Evolutionary conservation across 164 flowering plant genomes (phyloP).

Genomic region (Echeveria elegans): DNA sequence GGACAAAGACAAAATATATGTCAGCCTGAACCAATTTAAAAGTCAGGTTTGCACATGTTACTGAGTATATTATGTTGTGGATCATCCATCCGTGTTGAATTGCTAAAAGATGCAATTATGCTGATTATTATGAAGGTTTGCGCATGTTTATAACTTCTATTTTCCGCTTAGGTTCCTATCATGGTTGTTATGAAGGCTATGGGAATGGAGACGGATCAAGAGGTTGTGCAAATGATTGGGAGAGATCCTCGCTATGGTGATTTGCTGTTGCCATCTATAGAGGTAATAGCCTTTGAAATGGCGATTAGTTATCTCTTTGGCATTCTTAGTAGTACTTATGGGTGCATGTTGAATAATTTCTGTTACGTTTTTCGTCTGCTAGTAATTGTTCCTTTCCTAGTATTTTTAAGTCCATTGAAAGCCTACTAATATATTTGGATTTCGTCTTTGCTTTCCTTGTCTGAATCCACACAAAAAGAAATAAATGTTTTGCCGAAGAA

Average conservation of each 20-base stretch:
- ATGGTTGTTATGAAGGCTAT: constrained; percentile 90
- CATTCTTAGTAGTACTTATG: background rate
- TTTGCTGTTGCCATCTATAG: constrained; percentile 80
- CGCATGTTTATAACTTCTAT: no score
- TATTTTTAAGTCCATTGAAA: background rate
- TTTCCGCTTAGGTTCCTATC: constrained; percentile 56
- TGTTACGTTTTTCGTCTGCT: background rate
- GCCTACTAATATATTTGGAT: background rate
- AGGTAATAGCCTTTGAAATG: constrained; percentile 30
- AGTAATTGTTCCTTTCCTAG: background rate
- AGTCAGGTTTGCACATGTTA: constrained; percentile 27
- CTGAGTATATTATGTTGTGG: background rate
- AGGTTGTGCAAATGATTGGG: constrained; percentile 94
- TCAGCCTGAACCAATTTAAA: constrained; percentile 50
- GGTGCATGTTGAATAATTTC: background rate
- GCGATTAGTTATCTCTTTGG: background rate
- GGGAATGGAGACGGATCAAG: constrained; percentile 99
- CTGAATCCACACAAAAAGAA: background rate
- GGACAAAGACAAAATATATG: constrained; percentile 76
- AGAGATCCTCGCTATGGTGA: constrained; percentile 78
- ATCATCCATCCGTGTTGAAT: constrained; percentile 1
- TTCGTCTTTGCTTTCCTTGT: background rate
- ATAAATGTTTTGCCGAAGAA: background rate
- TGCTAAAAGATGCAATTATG: background rate
- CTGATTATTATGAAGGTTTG: background rate